Base-by-base conservation (phyloP, 768 basidiomycete genomes). In the Hirschioporus abietinus region DNA sequence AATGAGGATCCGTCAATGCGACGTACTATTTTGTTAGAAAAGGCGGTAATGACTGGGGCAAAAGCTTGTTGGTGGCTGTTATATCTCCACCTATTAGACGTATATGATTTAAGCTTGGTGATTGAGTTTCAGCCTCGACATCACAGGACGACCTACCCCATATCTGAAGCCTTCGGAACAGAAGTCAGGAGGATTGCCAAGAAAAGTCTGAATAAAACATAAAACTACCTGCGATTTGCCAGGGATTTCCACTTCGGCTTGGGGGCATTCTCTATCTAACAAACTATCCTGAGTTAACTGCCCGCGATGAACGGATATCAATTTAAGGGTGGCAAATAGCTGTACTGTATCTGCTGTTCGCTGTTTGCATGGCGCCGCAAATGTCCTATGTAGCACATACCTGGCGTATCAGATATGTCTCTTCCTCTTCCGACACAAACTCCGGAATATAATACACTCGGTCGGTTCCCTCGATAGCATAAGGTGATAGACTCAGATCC, bases 171-270 rank as follows among this genome's bases (percentile, higher is more conserved):
- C 92, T 93, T 23, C 0, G 25, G 27, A 25, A 27, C n/a, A 12
- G 23, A 60, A 36, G n/a, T 58, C 36, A 30, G 17, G 24, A 63
- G 35, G 25, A 27, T 42, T 30, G 18, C 24, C 18, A 64, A 27
- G 23, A 15, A 58, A 35, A 57, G 62, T 24, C 23, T 23, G 58
- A 27, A 58, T 69, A 67, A 69, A 64, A 78, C 86, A 70, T 72
- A 10, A 2, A 1, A 52, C 12, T 10, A 88, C 86, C 93, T 82
- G 66, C 92, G 83, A 69, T 90, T 90, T 4, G 83, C 79, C 15
- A 93, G 79, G 15, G 81, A 84, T 74, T 89, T 95, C 94, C 94
- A 96, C 74, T 86, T 90, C 27, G 86, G 88, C 71, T 85, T 86
- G n/a, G 93, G 90, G 1, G 88, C 85, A 70, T 91, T 91, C 57